These are phyloP conservation scores for Albatrellus ellisii DNA, from an alignment of 768 basidiomycete species.

Conservation along the genomic window DNA sequence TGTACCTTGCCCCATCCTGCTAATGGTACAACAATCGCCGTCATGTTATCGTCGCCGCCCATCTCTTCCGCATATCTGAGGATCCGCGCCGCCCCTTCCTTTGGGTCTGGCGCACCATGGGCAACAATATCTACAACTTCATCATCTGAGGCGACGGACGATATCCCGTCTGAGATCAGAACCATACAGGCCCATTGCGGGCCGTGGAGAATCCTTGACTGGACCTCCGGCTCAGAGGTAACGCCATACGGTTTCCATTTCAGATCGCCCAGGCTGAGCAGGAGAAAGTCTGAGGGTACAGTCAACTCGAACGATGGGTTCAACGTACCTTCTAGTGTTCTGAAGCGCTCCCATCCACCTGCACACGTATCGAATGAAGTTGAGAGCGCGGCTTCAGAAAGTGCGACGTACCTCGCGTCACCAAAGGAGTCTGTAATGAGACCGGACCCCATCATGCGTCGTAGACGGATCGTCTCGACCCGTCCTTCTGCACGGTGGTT, in stretches of 20 bases:
- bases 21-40: slow-evolving; percentile 82
- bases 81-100: slow-evolving; percentile 70
- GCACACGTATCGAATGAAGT: neutral
- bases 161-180: slow-evolving; percentile 88
- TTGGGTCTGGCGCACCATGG: slow-evolving; percentile 56
- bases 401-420: slow-evolving; percentile 57
- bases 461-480: slow-evolving; percentile 71
- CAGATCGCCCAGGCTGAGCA: slow-evolving; percentile 82
- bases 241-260: slow-evolving; percentile 85
- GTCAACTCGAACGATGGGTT: neutral
- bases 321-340: slow-evolving; percentile 73
- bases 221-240: slow-evolving; percentile 86
- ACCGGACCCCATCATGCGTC: slow-evolving; percentile 83
- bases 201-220: slow-evolving; percentile 62
- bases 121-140: slow-evolving; percentile 92
- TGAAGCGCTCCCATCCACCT: slow-evolving; percentile 94
- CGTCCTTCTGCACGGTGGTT: slow-evolving; percentile 91
- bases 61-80: slow-evolving; percentile 80
- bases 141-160: slow-evolving; percentile 82
- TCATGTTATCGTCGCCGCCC: slow-evolving; percentile 84
- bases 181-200: slow-evolving; percentile 78
- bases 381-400: too few relatives aligned
- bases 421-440: slow-evolving; percentile 91
- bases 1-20: slow-evolving; percentile 80
- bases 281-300: neutral